Percentiles rank a stretch among this genome's conserved stretches.
These are phyloP conservation scores for Aureobasidium sp. DNA, from an alignment of 2,329 filamentous ascomycete species.

Conservation along the genomic window DNA sequence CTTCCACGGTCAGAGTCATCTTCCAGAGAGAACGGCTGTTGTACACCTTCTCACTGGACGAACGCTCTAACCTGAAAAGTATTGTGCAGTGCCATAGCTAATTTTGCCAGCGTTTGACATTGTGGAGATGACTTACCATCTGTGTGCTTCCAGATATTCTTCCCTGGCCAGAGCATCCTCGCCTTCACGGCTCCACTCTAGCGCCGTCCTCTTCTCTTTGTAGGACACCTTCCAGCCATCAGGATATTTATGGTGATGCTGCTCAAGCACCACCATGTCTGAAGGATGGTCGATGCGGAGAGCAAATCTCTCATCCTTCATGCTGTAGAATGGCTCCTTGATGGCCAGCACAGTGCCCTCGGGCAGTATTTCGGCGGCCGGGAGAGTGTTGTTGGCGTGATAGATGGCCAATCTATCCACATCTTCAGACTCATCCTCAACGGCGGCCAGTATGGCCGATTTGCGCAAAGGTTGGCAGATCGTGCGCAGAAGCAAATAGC, in stretches of 20 bases:
- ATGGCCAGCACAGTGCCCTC: conserved; percentile 21
- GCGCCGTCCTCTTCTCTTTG: conserved; percentile 5
- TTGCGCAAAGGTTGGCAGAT: conserved; percentile 18
- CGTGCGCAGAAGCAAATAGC: conserved; percentile 20
- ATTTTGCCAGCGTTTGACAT: background rate
- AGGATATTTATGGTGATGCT: conserved; percentile 1
- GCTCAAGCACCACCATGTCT: conserved; percentile 21
- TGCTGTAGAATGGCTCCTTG: conserved; percentile 25
- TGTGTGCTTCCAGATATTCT: conserved; percentile 19
- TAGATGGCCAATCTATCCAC: conserved; percentile 26
- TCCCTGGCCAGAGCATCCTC: conserved; percentile 20
- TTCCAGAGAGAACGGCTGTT: background rate
- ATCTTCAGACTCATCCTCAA: conserved; percentile 34
- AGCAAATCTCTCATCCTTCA: conserved; percentile 9
- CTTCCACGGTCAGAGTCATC: background rate
- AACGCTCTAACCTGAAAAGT: background rate
- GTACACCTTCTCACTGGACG: background rate
- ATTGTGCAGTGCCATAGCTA: background rate
- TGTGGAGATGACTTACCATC: background rate
- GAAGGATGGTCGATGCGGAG: conserved; percentile 26
- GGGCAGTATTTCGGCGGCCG: conserved; percentile 16
- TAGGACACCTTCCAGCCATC: conserved; percentile 13
- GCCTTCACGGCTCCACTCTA: conserved; percentile 20
- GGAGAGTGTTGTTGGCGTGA: conserved; percentile 16
- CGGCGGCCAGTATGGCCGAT: conserved; percentile 18